phyloP scores from a whole-genome alignment of 345 rosid species.

The Citrus sp. region DNA sequence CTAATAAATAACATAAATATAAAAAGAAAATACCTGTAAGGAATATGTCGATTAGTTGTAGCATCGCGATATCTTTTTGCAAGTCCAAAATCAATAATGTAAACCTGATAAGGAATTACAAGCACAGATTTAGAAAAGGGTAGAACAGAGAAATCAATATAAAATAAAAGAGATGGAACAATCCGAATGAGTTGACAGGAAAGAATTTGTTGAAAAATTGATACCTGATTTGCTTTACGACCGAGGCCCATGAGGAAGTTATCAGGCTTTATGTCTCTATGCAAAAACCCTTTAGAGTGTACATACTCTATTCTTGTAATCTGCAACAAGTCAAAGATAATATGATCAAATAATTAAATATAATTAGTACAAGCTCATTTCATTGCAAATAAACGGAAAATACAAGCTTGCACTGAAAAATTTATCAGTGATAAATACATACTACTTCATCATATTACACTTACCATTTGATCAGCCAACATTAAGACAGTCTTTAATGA shows the following conservation, averaged over 20 bases:
- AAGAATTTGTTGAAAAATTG: background rate
- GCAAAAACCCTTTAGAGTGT: slow-evolving; percentile 80
- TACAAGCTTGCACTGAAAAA: background rate
- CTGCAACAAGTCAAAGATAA: slow-evolving; percentile 28
- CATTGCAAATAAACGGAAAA: background rate
- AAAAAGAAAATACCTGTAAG: slow-evolving; percentile 52
- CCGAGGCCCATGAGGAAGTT: slow-evolving; percentile 91
- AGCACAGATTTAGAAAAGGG: background rate
- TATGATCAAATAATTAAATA: background rate
- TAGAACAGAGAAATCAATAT: background rate
- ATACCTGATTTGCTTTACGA: slow-evolving; percentile 78
- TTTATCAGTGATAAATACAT: background rate
- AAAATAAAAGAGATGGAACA: background rate
- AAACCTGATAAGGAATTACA: slow-evolving; percentile 48
- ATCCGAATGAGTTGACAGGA: background rate
- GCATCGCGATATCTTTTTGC: slow-evolving; percentile 83
- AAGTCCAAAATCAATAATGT: slow-evolving; percentile 87
- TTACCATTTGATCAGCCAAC: slow-evolving; percentile 96
- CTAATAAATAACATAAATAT: background rate
- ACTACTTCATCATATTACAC: background rate
- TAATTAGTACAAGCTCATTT: background rate
- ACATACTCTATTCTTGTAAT: slow-evolving; percentile 75
- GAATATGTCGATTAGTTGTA: slow-evolving; percentile 76
- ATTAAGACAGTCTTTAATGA: slow-evolving; percentile 81
- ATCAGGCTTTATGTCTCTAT: slow-evolving; percentile 89